phyloP scores from a whole-genome alignment of 805 yeast species.

The Yarrowia osloensis region DNA sequence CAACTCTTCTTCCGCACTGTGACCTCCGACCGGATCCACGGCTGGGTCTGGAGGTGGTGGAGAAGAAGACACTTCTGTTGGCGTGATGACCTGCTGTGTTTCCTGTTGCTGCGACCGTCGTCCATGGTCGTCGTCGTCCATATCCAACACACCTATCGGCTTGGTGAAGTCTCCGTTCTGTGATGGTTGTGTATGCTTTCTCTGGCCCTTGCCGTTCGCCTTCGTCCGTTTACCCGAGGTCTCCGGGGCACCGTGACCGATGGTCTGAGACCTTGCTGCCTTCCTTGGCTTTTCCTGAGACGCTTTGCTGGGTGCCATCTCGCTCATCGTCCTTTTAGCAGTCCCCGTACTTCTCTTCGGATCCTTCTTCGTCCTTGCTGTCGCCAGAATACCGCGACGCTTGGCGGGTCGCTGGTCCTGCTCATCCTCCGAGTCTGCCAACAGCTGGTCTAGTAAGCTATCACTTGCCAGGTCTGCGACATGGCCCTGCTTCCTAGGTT shows the following conservation, averaged over 20 bases:
- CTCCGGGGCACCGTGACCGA: neutral
- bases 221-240: neutral
- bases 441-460: conserved; percentile 21
- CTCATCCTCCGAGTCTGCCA: conserved; percentile 21
- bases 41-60: neutral
- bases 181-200: neutral
- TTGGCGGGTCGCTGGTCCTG: neutral
- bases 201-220: neutral
- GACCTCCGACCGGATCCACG: neutral
- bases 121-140: neutral
- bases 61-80: conserved; percentile 13
- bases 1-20: neutral
- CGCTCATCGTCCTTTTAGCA: neutral
- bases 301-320: neutral
- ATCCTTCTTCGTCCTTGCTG: conserved; percentile 1
- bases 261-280: conserved; percentile 8
- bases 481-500: neutral
- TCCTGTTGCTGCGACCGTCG: neutral
- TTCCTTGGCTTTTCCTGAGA: neutral
- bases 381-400: conserved; percentile 9
- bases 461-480: conserved; percentile 19
- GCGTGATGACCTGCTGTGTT: conserved; percentile 16
- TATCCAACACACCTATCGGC: conserved; percentile 6
- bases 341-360: neutral
- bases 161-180: neutral